phyloP scores from a whole-genome alignment of 2,329 filamentous ascomycete genomes.

The Ramichloridium luteum region DNA sequence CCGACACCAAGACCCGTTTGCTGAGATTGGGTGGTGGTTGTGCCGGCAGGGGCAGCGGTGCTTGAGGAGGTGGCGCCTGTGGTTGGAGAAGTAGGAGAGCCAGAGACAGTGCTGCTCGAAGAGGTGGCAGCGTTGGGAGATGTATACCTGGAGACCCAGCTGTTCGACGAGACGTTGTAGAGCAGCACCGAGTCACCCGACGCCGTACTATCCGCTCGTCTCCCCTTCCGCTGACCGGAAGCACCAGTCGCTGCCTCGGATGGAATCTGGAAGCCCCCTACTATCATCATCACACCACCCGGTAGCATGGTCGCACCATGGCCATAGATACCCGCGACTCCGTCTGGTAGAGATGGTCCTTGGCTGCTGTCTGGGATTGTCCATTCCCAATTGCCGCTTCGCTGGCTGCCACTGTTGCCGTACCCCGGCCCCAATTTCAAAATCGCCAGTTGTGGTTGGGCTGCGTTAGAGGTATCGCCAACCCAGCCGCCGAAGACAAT shows the following conservation, averaged over 20 bases:
- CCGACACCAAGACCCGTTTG: slow-evolving; percentile 36
- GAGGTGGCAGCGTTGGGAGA: too few species aligned
- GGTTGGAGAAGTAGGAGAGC: too few species aligned
- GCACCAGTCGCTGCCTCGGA: slow-evolving; percentile 9
- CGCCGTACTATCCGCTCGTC: slow-evolving; percentile 11
- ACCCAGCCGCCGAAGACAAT: slow-evolving; percentile 88
- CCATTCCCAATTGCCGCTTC: slow-evolving; percentile 55
- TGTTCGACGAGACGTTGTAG: slow-evolving; percentile 49
- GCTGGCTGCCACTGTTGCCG: slow-evolving; percentile 41
- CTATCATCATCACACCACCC: slow-evolving; percentile 49
- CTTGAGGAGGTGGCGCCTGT: too few species aligned
- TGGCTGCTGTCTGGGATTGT: slow-evolving; percentile 44
- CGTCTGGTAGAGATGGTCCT: slow-evolving; percentile 30
- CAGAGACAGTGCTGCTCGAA: too few species aligned
- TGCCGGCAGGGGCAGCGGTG: too few species aligned
- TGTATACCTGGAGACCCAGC: slow-evolving; percentile 46
- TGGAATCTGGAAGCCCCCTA: slow-evolving; percentile 45
- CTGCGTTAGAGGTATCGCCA: slow-evolving; percentile 62
- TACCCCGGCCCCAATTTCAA: slow-evolving; percentile 65
- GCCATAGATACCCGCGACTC: slow-evolving; percentile 44
- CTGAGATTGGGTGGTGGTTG: too few species aligned
- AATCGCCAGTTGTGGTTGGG: slow-evolving; percentile 68
- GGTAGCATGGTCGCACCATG: slow-evolving; percentile 51
- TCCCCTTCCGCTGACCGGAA: too few species aligned
- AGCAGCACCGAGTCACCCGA: slow-evolving; percentile 40